Base-by-base conservation (phyloP, 495 filamentous ascomycete genomes). In the Penicillium goetzii region DNA sequence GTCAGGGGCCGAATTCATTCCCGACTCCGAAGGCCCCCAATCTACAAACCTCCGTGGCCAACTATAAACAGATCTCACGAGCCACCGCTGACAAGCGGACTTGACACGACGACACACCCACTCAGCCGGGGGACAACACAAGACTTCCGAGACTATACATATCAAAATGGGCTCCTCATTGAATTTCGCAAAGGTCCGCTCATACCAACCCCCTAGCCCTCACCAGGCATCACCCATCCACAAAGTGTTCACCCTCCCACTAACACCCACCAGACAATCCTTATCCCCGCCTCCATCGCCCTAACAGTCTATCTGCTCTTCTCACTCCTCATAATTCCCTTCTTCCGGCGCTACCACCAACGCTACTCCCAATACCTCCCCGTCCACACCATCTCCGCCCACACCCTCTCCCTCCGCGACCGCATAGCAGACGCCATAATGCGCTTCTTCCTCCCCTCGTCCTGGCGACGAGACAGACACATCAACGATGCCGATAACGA, bases 231-330 rank as follows among this genome's bases (percentile, higher is more conserved):
- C 49, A 21, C 2, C 36, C 62, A 21, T 21, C 32, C 14, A 36
- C 65, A 19, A 15, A 53, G 21, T 30, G 32, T 6, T 14, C 21
- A 3, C 21, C 26, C 21, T 21, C 19, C 56, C 61, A 67, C 34
- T 51, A 54, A 59, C 61, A 53, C 43, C n/a, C 59, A 32, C 25
- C 60, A 97, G 92, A 91, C 89, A 4, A 75, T 97, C 51, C 74
- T 93, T 65, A 80, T 93, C 54, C 93, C 93, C 3, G 90, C 91
- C 58, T 61, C 90, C 62, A 89, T 95, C 73, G 90, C 92, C 41
- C 81, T 92, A 56, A 71, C 85, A 52, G 79, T 96, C 68, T 97
- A 92, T 76, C 76, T 94, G 70, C 63, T 90, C 50, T 73, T 88
- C 52, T 88, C 86, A 56, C 91, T 89, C 73, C 70, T 90, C 56